A percentile compares a stretch with the other conserved stretches of the same genome.
These are phyloP conservation scores for Ceratocystis colombiana DNA, from an alignment of 2,329 filamentous ascomycete genomes.

Conservation along the genomic window DNA sequence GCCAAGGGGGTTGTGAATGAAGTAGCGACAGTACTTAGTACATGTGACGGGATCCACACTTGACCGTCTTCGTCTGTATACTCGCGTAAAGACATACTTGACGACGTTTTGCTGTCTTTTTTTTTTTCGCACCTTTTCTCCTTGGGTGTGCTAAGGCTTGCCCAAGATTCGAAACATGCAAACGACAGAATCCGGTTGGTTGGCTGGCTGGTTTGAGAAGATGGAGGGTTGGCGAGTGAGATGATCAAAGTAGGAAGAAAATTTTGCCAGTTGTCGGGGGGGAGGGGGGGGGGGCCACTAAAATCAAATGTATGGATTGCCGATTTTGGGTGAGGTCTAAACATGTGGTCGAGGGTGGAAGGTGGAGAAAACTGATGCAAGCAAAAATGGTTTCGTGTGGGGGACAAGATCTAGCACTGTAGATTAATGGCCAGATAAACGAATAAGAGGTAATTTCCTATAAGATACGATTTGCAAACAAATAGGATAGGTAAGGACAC, in stretches of 20 bases:
- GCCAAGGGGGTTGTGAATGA: not conserved
- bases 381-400: not conserved
- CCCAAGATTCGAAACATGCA: no score
- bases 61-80: constrained; percentile 1
- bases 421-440: constrained; percentile 7
- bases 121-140: no score
- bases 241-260: not conserved
- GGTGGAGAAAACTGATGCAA: not conserved
- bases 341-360: not conserved
- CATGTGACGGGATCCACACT: constrained; percentile 11
- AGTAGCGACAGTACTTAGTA: not conserved
- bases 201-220: constrained; percentile 4
- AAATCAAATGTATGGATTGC: not conserved
- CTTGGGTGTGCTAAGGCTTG: no score
- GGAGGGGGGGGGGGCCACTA: not conserved
- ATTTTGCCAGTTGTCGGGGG: no score
- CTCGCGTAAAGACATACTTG: constrained; percentile 6
- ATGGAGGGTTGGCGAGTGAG: not conserved
- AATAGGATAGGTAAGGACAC: not conserved
- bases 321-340: not conserved
- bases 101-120: not conserved
- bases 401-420: not conserved
- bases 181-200: not conserved
- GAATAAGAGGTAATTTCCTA: not conserved
- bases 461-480: not conserved